Evolutionary conservation across 1,284 basidiomycete genomes (phyloP), one percentile per base, ranked within the genome.

Genomic region (Tilletia indica): DNA sequence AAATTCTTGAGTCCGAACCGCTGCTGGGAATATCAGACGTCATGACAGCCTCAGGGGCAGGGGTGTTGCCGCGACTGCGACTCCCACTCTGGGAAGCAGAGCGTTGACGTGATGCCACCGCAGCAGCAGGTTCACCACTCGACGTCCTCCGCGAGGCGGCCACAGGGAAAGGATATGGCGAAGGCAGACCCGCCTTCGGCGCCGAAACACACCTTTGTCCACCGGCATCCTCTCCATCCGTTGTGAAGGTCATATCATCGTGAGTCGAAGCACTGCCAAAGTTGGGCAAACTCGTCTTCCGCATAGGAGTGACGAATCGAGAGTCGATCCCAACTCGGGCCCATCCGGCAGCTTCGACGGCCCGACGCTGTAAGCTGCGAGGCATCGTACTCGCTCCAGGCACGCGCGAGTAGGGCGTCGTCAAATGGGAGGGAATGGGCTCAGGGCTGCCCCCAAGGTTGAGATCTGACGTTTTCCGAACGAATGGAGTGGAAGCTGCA

Each of bases 1-100:
- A 83, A 64, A 80, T 77, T 19, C 81, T 72, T 64, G 81, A 81
- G 45, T 83, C 82, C 25, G 82, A 80, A 45, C 82, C 82, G 67
- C 80, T 74, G 69, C 76, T 78, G 42, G 74, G 73, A 36, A 42
- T 19, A 56, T 66, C n/a, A 34, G 48, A 58, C 34, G 67, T 8
- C 9, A 45, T 14, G 67, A 68, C 66, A 69, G 61, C 4, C 48
- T 58, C 48, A 42, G 38, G 48, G 48, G 56, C 42, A 25, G 68
- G 38, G 9, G 39, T 14, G 34, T 38, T 31, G 48, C 42, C 31
- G 54, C 34, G 61, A 66, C 8, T 64, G 64, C 69, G 69, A 67
- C 9, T 31, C 47, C 45, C 51, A 58, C 11, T 63, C 49, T 58
- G 39, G 21, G 70, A 45, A 16, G 9, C 61, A 34, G 16, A 48